Conservation (phyloP, 2,329 filamentous ascomycete species). For the Phialophora verrucosa region DNA sequence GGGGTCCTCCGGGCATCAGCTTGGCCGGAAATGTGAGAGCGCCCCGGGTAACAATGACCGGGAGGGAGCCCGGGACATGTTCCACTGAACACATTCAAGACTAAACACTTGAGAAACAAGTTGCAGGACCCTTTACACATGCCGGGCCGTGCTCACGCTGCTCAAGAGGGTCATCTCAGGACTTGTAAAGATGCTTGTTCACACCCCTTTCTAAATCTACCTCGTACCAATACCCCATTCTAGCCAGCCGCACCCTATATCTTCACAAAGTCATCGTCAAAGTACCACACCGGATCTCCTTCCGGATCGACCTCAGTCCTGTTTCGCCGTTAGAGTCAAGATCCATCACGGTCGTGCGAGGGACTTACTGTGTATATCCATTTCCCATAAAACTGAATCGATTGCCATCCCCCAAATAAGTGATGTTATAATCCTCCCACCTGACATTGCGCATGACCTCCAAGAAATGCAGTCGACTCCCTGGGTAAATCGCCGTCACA, state of each 20-base stretch:
- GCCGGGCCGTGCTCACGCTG: too few species aligned
- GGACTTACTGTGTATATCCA: conserved; percentile 47
- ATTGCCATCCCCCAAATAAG: conserved; percentile 45
- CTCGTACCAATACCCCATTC: background rate
- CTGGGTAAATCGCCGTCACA: conserved; percentile 36
- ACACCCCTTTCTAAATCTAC: too few species aligned
- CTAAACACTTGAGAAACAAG: too few species aligned
- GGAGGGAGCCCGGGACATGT: too few species aligned
- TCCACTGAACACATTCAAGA: too few species aligned
- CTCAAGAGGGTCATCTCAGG: too few species aligned
- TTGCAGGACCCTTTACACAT: too few species aligned
- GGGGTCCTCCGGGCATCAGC: too few species aligned
- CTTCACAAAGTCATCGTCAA: conserved; percentile 32
- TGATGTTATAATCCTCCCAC: conserved; percentile 50
- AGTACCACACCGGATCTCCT: conserved; percentile 34
- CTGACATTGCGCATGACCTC: conserved; percentile 45
- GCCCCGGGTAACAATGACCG: too few species aligned
- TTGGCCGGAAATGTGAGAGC: too few species aligned
- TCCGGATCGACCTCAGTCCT: conserved; percentile 4
- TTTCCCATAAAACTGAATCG: conserved; percentile 52
- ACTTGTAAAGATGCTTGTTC: too few species aligned
- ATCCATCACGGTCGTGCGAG: background rate
- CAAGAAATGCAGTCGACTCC: conserved; percentile 45
- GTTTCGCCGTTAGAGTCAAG: background rate
- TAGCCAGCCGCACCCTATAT: conserved; percentile 10